These are phyloP conservation scores for Lipomyces mesembrius DNA, from an alignment of 805 yeast genomes.

Conservation along the genomic window DNA sequence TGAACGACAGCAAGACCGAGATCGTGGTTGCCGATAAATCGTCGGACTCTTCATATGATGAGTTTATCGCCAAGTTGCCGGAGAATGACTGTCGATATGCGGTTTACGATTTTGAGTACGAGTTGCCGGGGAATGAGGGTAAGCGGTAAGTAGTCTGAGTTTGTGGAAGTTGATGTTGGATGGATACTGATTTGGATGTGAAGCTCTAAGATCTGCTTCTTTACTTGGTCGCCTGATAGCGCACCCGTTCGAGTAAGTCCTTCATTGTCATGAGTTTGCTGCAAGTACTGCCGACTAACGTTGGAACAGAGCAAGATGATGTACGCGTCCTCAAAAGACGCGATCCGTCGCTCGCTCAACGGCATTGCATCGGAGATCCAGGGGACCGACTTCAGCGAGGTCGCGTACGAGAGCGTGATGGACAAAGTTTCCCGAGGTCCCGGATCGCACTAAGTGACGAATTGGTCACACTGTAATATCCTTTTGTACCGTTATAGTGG, in stretches of 20 bases:
- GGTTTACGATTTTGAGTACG: slow-evolving; percentile 95
- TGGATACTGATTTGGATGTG: not conserved
- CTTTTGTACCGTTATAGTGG: not conserved
- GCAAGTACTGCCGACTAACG: not conserved
- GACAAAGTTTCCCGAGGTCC: slow-evolving; percentile 84
- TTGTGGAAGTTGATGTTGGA: not conserved
- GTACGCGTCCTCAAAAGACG: slow-evolving; percentile 97
- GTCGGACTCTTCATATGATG: slow-evolving; percentile 73
- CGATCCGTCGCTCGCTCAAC: slow-evolving; percentile 94
- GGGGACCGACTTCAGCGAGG: slow-evolving; percentile 98
- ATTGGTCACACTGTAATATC: not conserved
- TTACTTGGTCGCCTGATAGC: slow-evolving; percentile 97
- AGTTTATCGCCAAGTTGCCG: slow-evolving; percentile 84
- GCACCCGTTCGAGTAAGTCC: slow-evolving; percentile 72
- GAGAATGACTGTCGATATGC: slow-evolving; percentile 97
- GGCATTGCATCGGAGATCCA: slow-evolving; percentile 94
- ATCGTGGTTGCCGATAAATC: slow-evolving; percentile 89
- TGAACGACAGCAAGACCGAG: slow-evolving; percentile 86
- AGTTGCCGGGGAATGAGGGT: slow-evolving; percentile 87
- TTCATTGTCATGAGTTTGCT: not conserved
- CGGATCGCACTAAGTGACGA: not conserved
- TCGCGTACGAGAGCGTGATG: slow-evolving; percentile 88
- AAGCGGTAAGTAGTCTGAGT: slow-evolving; percentile 70
- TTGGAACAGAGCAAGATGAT: slow-evolving; percentile 75
- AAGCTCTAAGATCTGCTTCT: slow-evolving; percentile 66